These are phyloP conservation scores for Martiniozyma abietophila DNA, from an alignment of 805 yeast genomes.

Conservation along the genomic window DNA sequence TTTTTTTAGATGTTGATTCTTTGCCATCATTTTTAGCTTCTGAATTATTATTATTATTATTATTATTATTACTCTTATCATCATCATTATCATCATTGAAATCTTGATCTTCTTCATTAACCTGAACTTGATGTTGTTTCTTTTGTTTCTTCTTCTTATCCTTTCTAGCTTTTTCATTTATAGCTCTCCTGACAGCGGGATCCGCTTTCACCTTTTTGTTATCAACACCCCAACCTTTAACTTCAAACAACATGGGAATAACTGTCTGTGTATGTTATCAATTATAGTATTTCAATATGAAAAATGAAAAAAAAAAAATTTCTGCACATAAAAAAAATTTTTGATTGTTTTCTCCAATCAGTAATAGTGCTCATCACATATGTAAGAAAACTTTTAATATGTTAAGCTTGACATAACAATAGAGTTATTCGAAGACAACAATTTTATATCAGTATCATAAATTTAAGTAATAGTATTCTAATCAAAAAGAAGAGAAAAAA, in stretches of 20 bases:
- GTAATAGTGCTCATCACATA: too few relatives aligned
- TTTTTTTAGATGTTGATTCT: conserved; percentile 7
- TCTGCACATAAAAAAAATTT: too few relatives aligned
- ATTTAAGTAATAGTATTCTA: too few relatives aligned
- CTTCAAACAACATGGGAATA: conserved; percentile 58
- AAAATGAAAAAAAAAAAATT: too few relatives aligned
- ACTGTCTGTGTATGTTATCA: too few relatives aligned
- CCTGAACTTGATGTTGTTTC: conserved; percentile 8
- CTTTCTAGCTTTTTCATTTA: conserved; percentile 11
- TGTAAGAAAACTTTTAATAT: too few relatives aligned
- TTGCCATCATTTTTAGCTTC: conserved; percentile 6
- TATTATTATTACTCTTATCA: neutral
- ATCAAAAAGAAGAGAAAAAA: too few relatives aligned
- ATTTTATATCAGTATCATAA: too few relatives aligned
- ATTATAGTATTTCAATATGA: too few relatives aligned
- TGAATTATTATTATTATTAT: conserved; percentile 2
- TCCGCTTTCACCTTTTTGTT: conserved; percentile 42
- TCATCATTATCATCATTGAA: neutral
- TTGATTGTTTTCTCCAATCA: too few relatives aligned
- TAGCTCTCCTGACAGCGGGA: conserved; percentile 14
- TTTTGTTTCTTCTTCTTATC: conserved; percentile 8
- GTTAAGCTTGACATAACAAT: too few relatives aligned
- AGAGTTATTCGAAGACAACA: too few relatives aligned
- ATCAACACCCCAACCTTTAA: conserved; percentile 74
- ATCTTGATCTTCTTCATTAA: neutral